Base-by-base conservation (phyloP, 352 stramenopile species). In the Phytophthora kernoviae region DNA sequence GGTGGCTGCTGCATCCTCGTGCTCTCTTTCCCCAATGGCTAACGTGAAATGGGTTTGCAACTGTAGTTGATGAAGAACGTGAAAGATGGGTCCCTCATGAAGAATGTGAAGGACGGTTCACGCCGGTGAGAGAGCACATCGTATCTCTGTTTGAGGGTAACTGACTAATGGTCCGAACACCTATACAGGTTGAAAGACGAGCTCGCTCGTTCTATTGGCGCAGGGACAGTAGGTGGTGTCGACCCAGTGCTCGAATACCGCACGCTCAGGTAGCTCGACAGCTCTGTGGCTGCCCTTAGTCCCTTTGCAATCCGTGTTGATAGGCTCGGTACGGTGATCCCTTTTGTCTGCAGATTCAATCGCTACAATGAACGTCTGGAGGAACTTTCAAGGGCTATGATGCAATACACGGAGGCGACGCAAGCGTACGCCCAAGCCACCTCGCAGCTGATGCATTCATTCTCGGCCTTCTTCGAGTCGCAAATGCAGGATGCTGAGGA, bases 81-180 rank as follows among this genome's bases (percentile, higher is more conserved):
- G 68, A 92, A 92, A 59, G 83, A 90, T 75, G 80, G 83, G n/a
- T 90, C 80, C 12, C 61, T 71, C 50, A 68, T 84, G 46, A 81
- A 86, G 70, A 88, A 88, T 55, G 81, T 92, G 68, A 92, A 92
- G 62, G 80, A 90, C 68, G 80, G 81, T 10, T 90, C 80, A 15
- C 77, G 83, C 37, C 67, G 82, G 82, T 88, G 26, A 63, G 45
- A 30, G 14, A 17, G 2, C 5, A 22, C 9, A 5, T 43, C 6
- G n/a, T n/a, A n/a, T n/a, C n/a, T n/a, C 1, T 26, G 5, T 44
- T 17, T 34, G 30, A 30, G 52, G 14, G 27, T 2, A 5, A 37
- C 15, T 42, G n/a, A 20, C 15, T 57, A 12, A 61, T 49, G 8
- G 11, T 17, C 42, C 48, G 26, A 24, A 2, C 18, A 11, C 7